These are phyloP conservation scores for Volvariella surrecta DNA, from an alignment of 1,284 basidiomycete species.

Conservation along the genomic window DNA sequence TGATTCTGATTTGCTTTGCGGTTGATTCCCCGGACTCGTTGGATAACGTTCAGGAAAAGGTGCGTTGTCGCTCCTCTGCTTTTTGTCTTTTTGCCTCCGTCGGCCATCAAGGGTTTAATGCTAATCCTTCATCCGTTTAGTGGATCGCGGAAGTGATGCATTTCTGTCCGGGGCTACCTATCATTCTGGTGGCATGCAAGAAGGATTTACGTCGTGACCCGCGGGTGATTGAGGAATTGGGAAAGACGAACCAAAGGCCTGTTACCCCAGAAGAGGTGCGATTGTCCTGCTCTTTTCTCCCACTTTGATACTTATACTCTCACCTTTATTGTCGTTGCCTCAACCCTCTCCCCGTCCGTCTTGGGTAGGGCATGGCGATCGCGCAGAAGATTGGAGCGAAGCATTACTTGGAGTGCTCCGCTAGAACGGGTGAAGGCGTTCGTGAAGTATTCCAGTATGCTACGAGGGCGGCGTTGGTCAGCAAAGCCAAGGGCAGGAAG, in stretches of 20 bases:
- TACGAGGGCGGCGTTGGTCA: slow-evolving; percentile 70
- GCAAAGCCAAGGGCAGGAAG: slow-evolving; percentile 32
- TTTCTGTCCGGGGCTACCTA: slow-evolving; percentile 81
- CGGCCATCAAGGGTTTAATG: too few relatives aligned
- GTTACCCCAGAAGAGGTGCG: slow-evolving; percentile 68
- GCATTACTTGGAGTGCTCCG: slow-evolving; percentile 86
- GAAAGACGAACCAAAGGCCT: slow-evolving; percentile 75
- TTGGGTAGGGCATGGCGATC: slow-evolving; percentile 68
- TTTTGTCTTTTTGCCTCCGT: slow-evolving; percentile 1
- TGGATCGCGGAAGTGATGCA: slow-evolving; percentile 96
- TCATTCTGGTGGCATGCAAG: slow-evolving; percentile 91
- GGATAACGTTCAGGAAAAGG: slow-evolving; percentile 89
- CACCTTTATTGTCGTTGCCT: slow-evolving; percentile 3
- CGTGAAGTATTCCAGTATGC: slow-evolving; percentile 89
- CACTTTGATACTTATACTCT: too few relatives aligned
- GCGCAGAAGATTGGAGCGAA: slow-evolving; percentile 85
- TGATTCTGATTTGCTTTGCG: slow-evolving; percentile 84
- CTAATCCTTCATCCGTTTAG: slow-evolving; percentile 32
- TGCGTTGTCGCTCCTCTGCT: slow-evolving; percentile 21
- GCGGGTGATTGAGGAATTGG: slow-evolving; percentile 72
- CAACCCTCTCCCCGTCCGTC: not conserved
- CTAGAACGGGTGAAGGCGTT: slow-evolving; percentile 84
- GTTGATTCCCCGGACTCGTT: slow-evolving; percentile 81
- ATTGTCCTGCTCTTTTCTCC: not conserved
- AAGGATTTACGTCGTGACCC: slow-evolving; percentile 79